phyloP scores from a whole-genome alignment of 1,284 basidiomycete species.

The Spongispora temasekensis region DNA sequence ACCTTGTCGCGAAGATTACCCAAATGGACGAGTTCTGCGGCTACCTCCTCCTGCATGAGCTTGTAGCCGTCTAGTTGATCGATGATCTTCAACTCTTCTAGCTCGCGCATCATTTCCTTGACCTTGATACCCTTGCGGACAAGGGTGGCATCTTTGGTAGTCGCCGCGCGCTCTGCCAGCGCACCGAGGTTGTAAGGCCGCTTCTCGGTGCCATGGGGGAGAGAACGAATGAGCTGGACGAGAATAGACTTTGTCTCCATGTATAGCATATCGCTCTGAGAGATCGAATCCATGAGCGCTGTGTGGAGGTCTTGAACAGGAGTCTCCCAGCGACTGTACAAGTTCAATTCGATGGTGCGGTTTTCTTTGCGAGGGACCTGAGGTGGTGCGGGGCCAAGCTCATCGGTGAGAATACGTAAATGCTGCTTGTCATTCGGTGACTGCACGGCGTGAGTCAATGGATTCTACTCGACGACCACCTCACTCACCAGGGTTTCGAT shows the following conservation, averaged over 20 bases:
- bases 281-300: slow-evolving; percentile 96
- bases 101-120: slow-evolving; percentile 96
- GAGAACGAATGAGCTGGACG: slow-evolving; percentile 94
- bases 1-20: slow-evolving; percentile 98
- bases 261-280: slow-evolving; percentile 97
- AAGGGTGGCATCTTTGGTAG: slow-evolving; percentile 93
- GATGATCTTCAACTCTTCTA: slow-evolving; percentile 89
- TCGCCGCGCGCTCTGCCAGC: slow-evolving; percentile 93
- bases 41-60: slow-evolving; percentile 97
- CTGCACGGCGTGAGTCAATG: slow-evolving; percentile 42
- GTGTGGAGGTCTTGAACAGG: slow-evolving; percentile 97
- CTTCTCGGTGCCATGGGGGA: slow-evolving; percentile 83
- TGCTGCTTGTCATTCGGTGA: slow-evolving; percentile 98
- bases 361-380: slow-evolving; percentile 99
- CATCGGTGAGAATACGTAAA: slow-evolving; percentile 93
- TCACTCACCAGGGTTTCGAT: slow-evolving; percentile 85
- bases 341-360: slow-evolving; percentile 85
- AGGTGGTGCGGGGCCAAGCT: slow-evolving; percentile 88
- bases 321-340: slow-evolving; percentile 99
- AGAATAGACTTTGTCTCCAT: slow-evolving; percentile 99
- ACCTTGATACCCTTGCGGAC: slow-evolving; percentile 98
- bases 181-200: slow-evolving; percentile 87
- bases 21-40: slow-evolving; percentile 92
- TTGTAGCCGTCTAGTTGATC: slow-evolving; percentile 84
- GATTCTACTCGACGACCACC: neutral